Base-by-base conservation (phyloP, 2,329 filamentous ascomycete genomes). In the Cladosporium sp. region DNA sequence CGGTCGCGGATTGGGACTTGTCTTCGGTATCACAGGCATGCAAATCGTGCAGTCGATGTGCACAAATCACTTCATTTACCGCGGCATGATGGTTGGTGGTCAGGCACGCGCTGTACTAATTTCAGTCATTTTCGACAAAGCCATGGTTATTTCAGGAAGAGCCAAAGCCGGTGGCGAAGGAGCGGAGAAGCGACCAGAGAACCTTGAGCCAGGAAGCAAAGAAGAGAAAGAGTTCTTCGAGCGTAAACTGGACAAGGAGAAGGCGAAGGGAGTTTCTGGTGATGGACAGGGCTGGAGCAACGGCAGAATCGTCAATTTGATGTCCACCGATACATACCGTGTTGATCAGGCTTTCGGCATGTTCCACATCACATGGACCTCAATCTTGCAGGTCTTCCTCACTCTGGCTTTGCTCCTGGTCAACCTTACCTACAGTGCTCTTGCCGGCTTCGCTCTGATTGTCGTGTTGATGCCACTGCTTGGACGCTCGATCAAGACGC, bases 311-410 rank as follows among this genome's bases (percentile, higher is more conserved):
- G 88, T 95, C 75, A 96, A 96, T 71, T 76, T 98, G 71, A 97
- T 98, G 93, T 94, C 92, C 68, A 92, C 95, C 54, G 94, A 98
- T 76, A 96, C 93, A 0, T 96, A 96, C 78, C 92, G 94, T 71
- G 84, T 99, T 67, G 93, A 98, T 73, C 90, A 93, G 75, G 93
- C 93, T 1, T 92, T 87, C 47, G 92, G 92, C 51, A 85, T 97
- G 78, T 94, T 97, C 78, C 95, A 99, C 77, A 86, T 97, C 81
- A 83, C 91, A 26, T 99, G 95, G 95, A 92, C 92, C 1, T 87
- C 92, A 0, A 93, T 94, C 0, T 81, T 97, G 47, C 84, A 90
- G 28, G 89, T 93, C 66, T 75, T 95, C 59, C 83, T 97, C 69
- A 95, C 93, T 0, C 84, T 97, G 15, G 85, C 90, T 24, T 81